Base-by-base conservation (phyloP, 2,329 filamentous ascomycete genomes). In the Gnomoniopsis smithogilvyi region DNA sequence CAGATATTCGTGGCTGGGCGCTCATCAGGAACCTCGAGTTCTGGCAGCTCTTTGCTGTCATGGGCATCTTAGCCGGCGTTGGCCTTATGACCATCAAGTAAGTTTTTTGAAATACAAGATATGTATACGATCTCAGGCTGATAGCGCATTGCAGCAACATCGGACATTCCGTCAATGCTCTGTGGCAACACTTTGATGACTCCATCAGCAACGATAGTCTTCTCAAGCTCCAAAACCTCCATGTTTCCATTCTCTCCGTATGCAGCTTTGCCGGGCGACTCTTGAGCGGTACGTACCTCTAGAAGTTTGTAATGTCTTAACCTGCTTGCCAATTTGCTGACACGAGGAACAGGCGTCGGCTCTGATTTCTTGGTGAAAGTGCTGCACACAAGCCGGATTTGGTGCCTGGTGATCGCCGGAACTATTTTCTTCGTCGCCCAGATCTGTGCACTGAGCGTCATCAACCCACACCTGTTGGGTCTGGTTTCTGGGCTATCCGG, bases 71-170 rank as follows among this genome's bases (percentile, higher is more conserved):
- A 63, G 92, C 92, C 6, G 95, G 95, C 54, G 90, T 97, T 67
- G 95, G 95, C 12, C 78, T 99, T 64, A 99, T 99, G 95, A 98
- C 94, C 0, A 99, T 99, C 76, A 99, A 99, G 92, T 96, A 80
- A 74, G 89, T 78, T 2, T 24, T 21, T 2, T 17, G 34, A 33
- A 41, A 26, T 26, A 14, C 21, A 6, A 8, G 65, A 43, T 24
- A 21, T 26, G n/a, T 15, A 17, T 2, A n/a, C 4, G 8, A 4
- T 22, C 19, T 38, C 26, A 30, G 26, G 26, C 21, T 43, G 1
- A 57, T 22, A 53, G 36, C 58, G 46, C 54, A 62, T 60, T 52
- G 33, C 66, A 96, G 92, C 77, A 99, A 99, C 67, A 96, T 98
- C 68, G 95, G 95, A 47, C 96, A 96, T 70, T 86, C 93, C 67